Conservation (phyloP, 176 grass and related monocot species). For the Juncus inflexus region DNA sequence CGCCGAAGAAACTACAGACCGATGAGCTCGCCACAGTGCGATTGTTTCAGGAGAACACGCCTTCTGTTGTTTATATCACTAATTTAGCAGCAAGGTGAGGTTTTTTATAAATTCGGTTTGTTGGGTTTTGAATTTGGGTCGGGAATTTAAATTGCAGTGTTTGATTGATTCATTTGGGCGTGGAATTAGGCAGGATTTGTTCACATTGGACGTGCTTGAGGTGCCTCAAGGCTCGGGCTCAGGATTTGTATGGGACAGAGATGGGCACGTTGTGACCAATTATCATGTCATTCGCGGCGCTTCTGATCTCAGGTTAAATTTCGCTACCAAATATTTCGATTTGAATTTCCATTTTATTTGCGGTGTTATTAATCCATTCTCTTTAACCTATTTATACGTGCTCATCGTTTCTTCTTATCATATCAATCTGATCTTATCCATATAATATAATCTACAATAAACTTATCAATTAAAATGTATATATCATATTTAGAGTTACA, state of each 20-base stretch:
- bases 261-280: constrained; percentile 91
- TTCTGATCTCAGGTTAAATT: constrained; percentile 83
- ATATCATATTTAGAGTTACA: constrained; percentile 56
- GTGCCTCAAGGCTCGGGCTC: constrained; percentile 96
- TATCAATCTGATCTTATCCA: too few species aligned
- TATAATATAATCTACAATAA: constrained; percentile 39
- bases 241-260: constrained; percentile 92
- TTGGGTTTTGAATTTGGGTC: background rate
- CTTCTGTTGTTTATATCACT: constrained; percentile 99
- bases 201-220: constrained; percentile 97
- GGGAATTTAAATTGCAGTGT: background rate
- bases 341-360: background rate
- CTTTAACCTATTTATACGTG: background rate
- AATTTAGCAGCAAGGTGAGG: constrained; percentile 72
- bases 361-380: background rate
- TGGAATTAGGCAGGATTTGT: constrained; percentile 76
- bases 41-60: constrained; percentile 95
- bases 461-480: constrained; percentile 15
- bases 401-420: background rate
- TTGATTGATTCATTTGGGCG: background rate
- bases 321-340: too few species aligned
- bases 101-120: background rate
- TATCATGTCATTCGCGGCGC: constrained; percentile 93
- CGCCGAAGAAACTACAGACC: constrained; percentile 80
- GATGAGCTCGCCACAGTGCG: constrained; percentile 90